Base-by-base conservation (phyloP, 176 grass and related monocot genomes). In the Juncus effusus region DNA sequence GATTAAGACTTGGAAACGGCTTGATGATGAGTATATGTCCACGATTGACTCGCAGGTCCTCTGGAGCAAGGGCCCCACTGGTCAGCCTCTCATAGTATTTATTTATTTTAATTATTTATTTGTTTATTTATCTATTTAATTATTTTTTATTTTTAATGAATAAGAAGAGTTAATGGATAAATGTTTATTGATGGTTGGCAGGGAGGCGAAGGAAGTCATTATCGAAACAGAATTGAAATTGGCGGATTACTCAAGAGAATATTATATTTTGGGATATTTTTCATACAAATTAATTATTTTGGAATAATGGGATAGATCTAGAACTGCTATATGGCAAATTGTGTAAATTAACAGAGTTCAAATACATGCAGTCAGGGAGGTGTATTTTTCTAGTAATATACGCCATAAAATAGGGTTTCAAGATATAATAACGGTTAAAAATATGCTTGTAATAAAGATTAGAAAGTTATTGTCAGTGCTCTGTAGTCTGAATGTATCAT, bases 1-100 rank as follows among this genome's bases (percentile, higher is more conserved):
- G 13, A 97, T 97, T 60, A 97, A 89, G 85, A 89, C 93, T 54
- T 97, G 93, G 93, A 97, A 92, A 73, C 86, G 88, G 51, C 85
- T 92, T 62, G 93, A 97, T 54, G 93, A 97, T 78, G 28, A 71
- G 36, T 64, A 77, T 55, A 87, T 97, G 40, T 89, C 82, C 53
- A 92, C 74, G n/a, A 89, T 84, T 60, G 93, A 97, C 38, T 82
- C 85, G 6, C 70, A 92, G 65, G 77, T 97, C 56, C 82, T 97
- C 14, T 97, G 93, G 93, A 97, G 81, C 56, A 86, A 55, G 61
- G 88, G 77, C 52, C 76, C 70, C 38, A 82, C 76, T 54, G 88
- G 93, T 91, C 88, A 79, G 82, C 16, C 5, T 54, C 16, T 75
- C 5, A 42, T n/a, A 64, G 36, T 52, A 75, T 74, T 37, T 70